Base-by-base conservation (phyloP, 345 rosid genomes). In the Eucalyptus sp. region DNA sequence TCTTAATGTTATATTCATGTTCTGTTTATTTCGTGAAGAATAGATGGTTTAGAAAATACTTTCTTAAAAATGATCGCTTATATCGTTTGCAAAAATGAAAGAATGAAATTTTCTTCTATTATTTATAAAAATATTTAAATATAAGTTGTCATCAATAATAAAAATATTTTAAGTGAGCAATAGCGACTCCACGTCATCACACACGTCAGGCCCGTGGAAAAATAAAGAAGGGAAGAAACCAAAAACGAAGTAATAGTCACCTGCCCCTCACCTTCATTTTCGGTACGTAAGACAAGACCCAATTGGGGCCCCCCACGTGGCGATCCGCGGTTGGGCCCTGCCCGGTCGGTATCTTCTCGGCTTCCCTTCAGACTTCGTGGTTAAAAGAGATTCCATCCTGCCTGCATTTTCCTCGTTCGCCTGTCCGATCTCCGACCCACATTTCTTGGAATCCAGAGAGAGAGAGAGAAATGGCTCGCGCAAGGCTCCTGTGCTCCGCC, bases 401-500 rank as follows among this genome's bases (percentile, higher is more conserved):
- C 46, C 44, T 56, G 62, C 62, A 56, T 4, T 56, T 24, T 56
- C 29, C 84, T 64, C 76, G 48, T 76, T 4, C 85, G 2, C 83
- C 50, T 24, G 50, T 13, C 31, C 51, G 41, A 15, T 33, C 60
- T 49, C 51, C 33, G 46, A 31, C 89, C 33, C 85, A 13, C 71
- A 14, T 33, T 37, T 49, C 81, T 85, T 37, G 81, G 81, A 60
- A 41, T 6, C 54, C 12, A 43, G 12, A 83, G 51, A 41, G 29
- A 79, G 86, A 24, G 33, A 37, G 68, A 15, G 49, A 54, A 2
- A 88, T 84, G 76, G 86, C 79, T 79, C 76, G 33, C 10, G 92
- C 87, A 86, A 58, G 86, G 50, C 52, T 58, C 86, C 44, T 37
- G 76, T 86, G 31, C 90, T 80, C 44, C 93, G 41, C 88, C 91